Evolutionary conservation across 768 basidiomycete genomes (phyloP).

Genomic region (Pulveroboletus sp.): DNA sequence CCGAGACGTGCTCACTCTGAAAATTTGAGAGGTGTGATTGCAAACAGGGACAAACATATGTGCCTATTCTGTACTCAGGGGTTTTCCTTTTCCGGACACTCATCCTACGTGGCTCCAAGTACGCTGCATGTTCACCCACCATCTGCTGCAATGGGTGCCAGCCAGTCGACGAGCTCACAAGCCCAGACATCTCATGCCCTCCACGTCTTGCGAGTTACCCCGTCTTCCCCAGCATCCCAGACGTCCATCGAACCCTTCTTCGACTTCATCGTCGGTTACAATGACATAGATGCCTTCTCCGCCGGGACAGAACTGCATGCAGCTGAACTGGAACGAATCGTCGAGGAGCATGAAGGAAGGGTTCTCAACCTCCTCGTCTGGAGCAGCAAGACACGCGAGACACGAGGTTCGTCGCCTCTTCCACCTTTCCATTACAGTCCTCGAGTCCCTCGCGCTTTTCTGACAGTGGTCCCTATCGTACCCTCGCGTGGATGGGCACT

Average conservation of each 20-base stretch:
- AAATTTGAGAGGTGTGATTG: slow-evolving; percentile 22
- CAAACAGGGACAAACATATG: slow-evolving; percentile 26
- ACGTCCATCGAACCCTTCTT: slow-evolving; percentile 90
- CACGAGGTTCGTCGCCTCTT: slow-evolving; percentile 49
- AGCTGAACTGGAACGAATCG: slow-evolving; percentile 69
- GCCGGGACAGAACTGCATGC: slow-evolving; percentile 56
- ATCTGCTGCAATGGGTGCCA: slow-evolving; percentile 55
- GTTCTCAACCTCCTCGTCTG: slow-evolving; percentile 71
- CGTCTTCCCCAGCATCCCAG: slow-evolving; percentile 81
- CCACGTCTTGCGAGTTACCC: slow-evolving; percentile 87
- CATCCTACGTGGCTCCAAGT: neutral
- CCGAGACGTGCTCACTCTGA: slow-evolving; percentile 12
- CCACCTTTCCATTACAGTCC: neutral
- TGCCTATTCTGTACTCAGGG: neutral
- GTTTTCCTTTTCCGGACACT: slow-evolving; percentile 10
- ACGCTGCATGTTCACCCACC: neutral
- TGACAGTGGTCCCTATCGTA: slow-evolving; percentile 70
- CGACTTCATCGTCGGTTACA: slow-evolving; percentile 90
- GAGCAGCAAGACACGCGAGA: slow-evolving; percentile 74
- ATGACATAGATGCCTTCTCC: slow-evolving; percentile 56
- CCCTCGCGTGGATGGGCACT: slow-evolving; percentile 85
- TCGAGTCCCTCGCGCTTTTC: neutral
- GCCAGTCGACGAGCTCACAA: slow-evolving; percentile 56
- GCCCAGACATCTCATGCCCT: slow-evolving; percentile 47
- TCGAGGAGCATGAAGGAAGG: slow-evolving; percentile 74